Evolutionary conservation across 257 asterid species (phyloP).

Genomic region (Solanum corneliomulleri): DNA sequence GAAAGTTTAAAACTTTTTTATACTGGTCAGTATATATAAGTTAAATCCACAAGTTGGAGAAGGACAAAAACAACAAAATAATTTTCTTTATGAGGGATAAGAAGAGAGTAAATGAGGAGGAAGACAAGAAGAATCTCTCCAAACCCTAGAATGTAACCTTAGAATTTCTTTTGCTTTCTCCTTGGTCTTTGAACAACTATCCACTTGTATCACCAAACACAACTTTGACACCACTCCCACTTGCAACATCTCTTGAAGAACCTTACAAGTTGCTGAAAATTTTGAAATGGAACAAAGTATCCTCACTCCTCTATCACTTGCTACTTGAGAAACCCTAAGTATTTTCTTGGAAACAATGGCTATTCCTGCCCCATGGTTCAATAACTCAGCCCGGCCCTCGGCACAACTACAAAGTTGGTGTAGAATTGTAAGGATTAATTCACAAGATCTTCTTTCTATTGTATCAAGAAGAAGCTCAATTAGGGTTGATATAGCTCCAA

Average conservation of each 20-base stretch:
- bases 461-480: slow-evolving; percentile 40
- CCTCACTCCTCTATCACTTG: slow-evolving; percentile 50
- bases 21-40: not conserved
- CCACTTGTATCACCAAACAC: slow-evolving; percentile 58
- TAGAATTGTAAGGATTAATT: slow-evolving; percentile 27
- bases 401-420: slow-evolving; percentile 71
- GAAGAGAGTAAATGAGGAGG: slow-evolving; percentile 39
- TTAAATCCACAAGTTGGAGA: not conserved
- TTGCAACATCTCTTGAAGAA: slow-evolving; percentile 59
- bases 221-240: slow-evolving; percentile 68
- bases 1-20: not conserved
- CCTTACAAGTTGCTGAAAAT: slow-evolving; percentile 30
- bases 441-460: slow-evolving; percentile 29
- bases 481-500: slow-evolving; percentile 33
- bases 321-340: slow-evolving; percentile 60
- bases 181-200: slow-evolving; percentile 23
- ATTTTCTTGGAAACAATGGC: slow-evolving; percentile 69
- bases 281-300: slow-evolving; percentile 37
- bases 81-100: slow-evolving; percentile 24
- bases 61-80: not conserved
- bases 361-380: slow-evolving; percentile 58
- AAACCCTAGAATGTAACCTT: slow-evolving; percentile 52
- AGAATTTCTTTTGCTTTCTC: slow-evolving; percentile 48
- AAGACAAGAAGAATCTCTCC: slow-evolving; percentile 57
- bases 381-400: slow-evolving; percentile 64